These are phyloP conservation scores for Nothophytophthora sp. DNA, from an alignment of 352 stramenopile genomes.

Conservation along the genomic window DNA sequence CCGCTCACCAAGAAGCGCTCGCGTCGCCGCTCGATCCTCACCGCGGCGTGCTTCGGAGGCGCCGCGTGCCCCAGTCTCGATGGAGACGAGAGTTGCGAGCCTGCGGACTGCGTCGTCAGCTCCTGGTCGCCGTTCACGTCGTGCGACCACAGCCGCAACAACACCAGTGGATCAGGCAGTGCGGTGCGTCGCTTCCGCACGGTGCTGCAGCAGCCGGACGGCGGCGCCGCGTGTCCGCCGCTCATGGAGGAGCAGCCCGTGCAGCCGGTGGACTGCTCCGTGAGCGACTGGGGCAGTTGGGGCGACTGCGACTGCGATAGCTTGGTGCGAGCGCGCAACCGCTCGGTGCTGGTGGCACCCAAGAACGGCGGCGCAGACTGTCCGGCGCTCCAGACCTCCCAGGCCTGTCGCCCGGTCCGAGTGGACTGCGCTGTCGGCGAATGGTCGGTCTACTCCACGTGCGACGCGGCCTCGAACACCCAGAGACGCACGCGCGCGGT, in stretches of 20 bases:
- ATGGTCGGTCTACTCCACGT: conserved; percentile 48
- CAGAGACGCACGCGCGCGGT: conserved; percentile 47
- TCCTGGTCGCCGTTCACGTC: conserved; percentile 53
- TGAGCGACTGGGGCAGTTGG: conserved; percentile 42
- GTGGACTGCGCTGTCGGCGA: conserved; percentile 54
- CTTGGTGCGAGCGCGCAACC: conserved; percentile 26
- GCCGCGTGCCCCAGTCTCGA: conserved; percentile 31
- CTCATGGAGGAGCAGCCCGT: conserved; percentile 49
- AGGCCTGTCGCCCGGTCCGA: conserved; percentile 34
- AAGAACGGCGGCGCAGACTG: conserved; percentile 41
- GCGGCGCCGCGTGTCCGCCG: conserved; percentile 34
- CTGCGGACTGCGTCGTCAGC: conserved; percentile 44
- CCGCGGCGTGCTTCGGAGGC: conserved; percentile 32
- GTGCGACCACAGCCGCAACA: conserved; percentile 22
- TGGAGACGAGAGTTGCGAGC: conserved; percentile 34
- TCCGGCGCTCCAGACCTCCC: conserved; percentile 28
- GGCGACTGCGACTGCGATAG: conserved; percentile 25
- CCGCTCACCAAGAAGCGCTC: conserved; percentile 34
- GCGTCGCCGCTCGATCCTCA: conserved; percentile 37
- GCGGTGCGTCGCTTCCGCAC: conserved; percentile 38
- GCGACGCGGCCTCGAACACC: conserved; percentile 47
- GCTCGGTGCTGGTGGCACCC: conserved; percentile 21
- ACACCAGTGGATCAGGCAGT: conserved; percentile 5
- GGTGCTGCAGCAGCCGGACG: conserved; percentile 39
- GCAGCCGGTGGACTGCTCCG: conserved; percentile 42